Evolutionary conservation across 1,284 basidiomycete species (phyloP).

Genomic region (Puccinia coronata): DNA sequence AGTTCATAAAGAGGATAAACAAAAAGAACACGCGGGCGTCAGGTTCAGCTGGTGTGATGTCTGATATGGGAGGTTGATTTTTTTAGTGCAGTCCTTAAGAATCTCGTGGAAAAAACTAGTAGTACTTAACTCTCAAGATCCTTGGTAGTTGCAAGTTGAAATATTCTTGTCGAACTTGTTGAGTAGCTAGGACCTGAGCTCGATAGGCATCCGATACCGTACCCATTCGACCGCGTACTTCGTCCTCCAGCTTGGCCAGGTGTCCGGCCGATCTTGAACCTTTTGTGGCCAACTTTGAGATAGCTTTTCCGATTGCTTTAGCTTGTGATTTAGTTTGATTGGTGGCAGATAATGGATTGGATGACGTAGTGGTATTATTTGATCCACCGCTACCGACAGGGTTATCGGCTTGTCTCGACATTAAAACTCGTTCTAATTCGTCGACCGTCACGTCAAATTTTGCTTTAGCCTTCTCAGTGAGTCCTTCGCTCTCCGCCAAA

Average conservation of each 20-base stretch:
- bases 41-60: not conserved
- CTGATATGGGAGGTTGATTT: conserved; percentile 25
- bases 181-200: conserved; percentile 86
- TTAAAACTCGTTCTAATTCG: conserved; percentile 90
- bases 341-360: conserved; percentile 63
- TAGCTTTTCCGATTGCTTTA: conserved; percentile 65
- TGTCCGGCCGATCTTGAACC: conserved; percentile 69
- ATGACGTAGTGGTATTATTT: conserved; percentile 52
- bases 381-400: not conserved
- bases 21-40: not conserved
- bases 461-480: conserved; percentile 83
- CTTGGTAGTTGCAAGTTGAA: conserved; percentile 95
- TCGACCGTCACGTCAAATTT: conserved; percentile 87
- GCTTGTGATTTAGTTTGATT: conserved; percentile 72
- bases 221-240: conserved; percentile 81
- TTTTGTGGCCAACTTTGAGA: conserved; percentile 83
- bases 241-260: conserved; percentile 92
- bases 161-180: conserved; percentile 88
- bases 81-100: not conserved
- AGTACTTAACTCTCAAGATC: conserved; percentile 74
- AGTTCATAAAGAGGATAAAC: not conserved
- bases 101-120: not conserved
- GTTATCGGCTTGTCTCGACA: conserved; percentile 76
- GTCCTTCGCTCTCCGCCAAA: conserved; percentile 81
- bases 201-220: conserved; percentile 82